Base-by-base conservation (phyloP, 805 yeast genomes). In the Nakazawaea molendinolei region DNA sequence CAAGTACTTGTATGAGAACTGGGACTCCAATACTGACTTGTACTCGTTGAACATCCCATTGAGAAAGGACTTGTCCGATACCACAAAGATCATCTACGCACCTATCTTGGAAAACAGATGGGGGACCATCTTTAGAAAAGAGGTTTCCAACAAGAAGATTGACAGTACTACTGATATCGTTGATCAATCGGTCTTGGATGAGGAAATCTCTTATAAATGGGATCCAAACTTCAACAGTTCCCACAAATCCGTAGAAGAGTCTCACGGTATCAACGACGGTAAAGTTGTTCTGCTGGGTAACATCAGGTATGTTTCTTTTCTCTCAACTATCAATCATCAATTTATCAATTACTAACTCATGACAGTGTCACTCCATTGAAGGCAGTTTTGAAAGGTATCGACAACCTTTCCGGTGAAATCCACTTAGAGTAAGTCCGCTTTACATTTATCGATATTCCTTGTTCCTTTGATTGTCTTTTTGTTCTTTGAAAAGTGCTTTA, bases 31-130 rank as follows among this genome's bases (percentile, higher is more conserved):
- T 15, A 76, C 74, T 1, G 95, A 90, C 46, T 56, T 90, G 26
- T 90, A 81, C 56, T 68, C 86, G n/a, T 65, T 92, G 20, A 92
- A 90, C 53, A 70, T 92, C 4, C 97, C 98, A 3, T 62, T 92
- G 29, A 60, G 63, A n/a, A 30, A 35, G 19, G 16, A n/a, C 16
- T 21, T 38, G 5, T 13, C 24, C 6, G 67, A 65, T 3, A 57
- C 63, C 6, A 82, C 95, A 1, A 79, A 73, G 48, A 72, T 82
- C 25, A 53, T 67, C 39, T 85, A 73, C 55, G 79, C 94, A 3
- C 89, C 94, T n/a, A 75, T 90, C 33, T 66, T 86, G 52, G 75
- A 76, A 38, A 90, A 90, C 57, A 61, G 67, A 45, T 92, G 97
- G 97, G 67, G 70, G 1, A 68, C 86, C 0, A 69, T 84, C 7